These are phyloP conservation scores for Botrytis pseudocinerea DNA, from an alignment of 2,329 filamentous ascomycete genomes.

Conservation along the genomic window DNA sequence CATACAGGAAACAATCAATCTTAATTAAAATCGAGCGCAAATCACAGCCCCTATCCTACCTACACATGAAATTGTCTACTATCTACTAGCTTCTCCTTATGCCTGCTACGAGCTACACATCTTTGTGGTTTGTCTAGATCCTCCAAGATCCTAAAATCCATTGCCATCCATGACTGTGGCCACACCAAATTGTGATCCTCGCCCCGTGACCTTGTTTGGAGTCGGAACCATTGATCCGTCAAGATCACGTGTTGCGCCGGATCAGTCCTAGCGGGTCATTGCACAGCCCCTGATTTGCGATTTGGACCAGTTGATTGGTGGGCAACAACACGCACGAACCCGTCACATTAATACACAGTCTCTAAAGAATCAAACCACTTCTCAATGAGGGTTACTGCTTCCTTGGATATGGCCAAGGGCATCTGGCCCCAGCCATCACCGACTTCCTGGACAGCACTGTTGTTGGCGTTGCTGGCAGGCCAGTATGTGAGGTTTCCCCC, in stretches of 20 bases:
- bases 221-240: not conserved
- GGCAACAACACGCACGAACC: not conserved
- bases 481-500: not conserved
- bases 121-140: not conserved
- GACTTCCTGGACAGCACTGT: not conserved
- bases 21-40: no score
- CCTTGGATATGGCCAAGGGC: not conserved
- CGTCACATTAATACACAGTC: not conserved
- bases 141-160: no score
- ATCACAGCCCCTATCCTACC: not conserved
- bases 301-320: not conserved
- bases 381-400: not conserved
- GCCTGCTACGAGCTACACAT: no score
- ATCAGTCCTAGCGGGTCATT: not conserved
- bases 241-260: rapidly evolving
- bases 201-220: not conserved
- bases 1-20: not conserved
- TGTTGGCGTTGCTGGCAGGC: not conserved
- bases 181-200: not conserved
- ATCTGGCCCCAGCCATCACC: not conserved
- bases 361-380: not conserved
- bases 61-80: not conserved
- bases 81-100: not conserved
- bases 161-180: not conserved
- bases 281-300: not conserved